Evolutionary conservation across 805 yeast species (phyloP), one percentile per base, ranked within the genome.

Genomic region (Hanseniaspora valbyensis): DNA sequence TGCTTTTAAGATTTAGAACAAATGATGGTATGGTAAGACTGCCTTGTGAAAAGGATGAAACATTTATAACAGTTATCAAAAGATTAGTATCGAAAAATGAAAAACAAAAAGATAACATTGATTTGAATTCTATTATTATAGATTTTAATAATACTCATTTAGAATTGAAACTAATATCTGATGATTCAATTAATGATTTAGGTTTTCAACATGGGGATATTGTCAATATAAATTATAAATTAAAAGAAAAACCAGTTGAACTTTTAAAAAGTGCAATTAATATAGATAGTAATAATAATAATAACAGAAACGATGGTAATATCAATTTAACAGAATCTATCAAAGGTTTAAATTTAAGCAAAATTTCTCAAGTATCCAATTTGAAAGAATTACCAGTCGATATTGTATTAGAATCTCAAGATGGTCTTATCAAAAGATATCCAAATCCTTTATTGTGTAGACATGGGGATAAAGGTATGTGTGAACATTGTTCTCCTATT

Each of bases 391-490:
- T 80, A 30, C 67, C 75, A 0, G 73, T 89, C 1, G 98, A 92
- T 64, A 75, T 75, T 44, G 62, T 61, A 10, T 69, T 89, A 30
- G 89, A 82, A 45, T 70, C 69, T 26, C 73, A 76, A 50, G 74
- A 76, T 40, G 99, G 98, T 0, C 68, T 83, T 50, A 86, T 92
- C 51, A 65, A 72, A 26, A 73, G 98, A 30, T 58, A 64, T 2
- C 30, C 10, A 10, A 39, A 46, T 14, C 36, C 44, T 3, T 29
- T 22, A n/a, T 68, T 88, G 54, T 90, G 98, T 65, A 76, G 81
- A 53, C 98, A 92, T 63, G 83, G 90, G 2, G 90, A 81, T 34
- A 82, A 81, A 58, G 99, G 97, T 1, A 92, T 92, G 97, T 92
- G 98, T 65, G 98, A 92, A 61, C 87, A 88, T 62, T 92, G 97